Percentiles rank a stretch among this genome's conserved stretches.
Conservation (phyloP, 495 filamentous ascomycete species). For the Tuber borchii region DNA sequence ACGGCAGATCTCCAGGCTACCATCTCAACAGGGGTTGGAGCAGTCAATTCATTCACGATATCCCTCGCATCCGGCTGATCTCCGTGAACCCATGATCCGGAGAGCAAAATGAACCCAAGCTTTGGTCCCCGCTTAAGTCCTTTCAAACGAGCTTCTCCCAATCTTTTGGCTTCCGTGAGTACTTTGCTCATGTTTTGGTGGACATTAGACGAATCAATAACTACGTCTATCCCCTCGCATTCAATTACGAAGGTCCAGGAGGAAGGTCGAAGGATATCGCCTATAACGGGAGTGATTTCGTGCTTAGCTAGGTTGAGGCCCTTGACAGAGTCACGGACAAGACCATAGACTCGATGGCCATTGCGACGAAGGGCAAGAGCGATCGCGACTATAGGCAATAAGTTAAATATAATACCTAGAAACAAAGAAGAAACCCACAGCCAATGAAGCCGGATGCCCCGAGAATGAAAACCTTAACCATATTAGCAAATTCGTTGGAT, state of each 20-base stretch:
- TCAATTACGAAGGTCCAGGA: conserved; percentile 5
- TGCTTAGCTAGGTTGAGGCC: conserved; percentile 42
- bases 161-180: not conserved
- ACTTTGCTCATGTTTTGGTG: not conserved
- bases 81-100: conserved; percentile 12
- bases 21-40: not conserved
- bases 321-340: conserved; percentile 1
- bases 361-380: conserved; percentile 12
- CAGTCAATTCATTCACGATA: conserved; percentile 5
- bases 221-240: not conserved
- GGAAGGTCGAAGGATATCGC: conserved; percentile 28
- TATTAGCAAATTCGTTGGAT: not conserved
- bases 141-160: not conserved
- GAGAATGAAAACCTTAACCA: conserved; percentile 14
- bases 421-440: not conserved
- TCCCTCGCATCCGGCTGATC: not conserved
- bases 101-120: conserved; percentile 3
- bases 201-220: not conserved
- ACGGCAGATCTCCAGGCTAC: conserved; percentile 6
- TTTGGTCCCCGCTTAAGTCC: conserved; percentile 6
- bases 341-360: conserved; percentile 11
- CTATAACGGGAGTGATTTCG: conserved; percentile 53
- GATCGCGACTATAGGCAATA: not conserved
- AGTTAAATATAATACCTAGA: not conserved
- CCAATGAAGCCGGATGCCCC: conserved; percentile 8